Conservation (phyloP, 1,284 basidiomycete species). For the Spongispora temasekensis region DNA sequence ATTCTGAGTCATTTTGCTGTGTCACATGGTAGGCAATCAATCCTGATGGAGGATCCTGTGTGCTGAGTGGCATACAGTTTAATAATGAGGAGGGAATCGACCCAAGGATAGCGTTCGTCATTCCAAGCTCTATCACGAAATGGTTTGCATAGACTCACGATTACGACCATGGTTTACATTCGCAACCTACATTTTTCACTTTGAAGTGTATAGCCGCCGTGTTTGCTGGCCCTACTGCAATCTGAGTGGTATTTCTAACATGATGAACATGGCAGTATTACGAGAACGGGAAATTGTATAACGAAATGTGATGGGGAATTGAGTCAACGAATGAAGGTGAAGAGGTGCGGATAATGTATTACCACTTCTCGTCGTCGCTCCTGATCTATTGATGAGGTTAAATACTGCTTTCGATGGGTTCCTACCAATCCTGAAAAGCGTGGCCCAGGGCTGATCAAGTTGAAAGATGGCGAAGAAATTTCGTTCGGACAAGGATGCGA, state of each 20-base stretch:
- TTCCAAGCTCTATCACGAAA: not conserved
- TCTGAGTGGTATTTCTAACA: constrained; percentile 5
- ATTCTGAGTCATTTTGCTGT: not conserved
- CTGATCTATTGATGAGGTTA: not conserved
- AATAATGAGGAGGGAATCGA: not conserved
- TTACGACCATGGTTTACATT: not conserved
- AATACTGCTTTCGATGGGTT: not conserved
- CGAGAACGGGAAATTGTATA: not conserved
- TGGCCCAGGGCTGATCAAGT: not conserved
- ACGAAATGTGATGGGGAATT: not conserved
- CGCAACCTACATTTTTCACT: not conserved
- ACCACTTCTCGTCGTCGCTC: not conserved
- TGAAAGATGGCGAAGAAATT: constrained; percentile 7
- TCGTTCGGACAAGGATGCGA: constrained; percentile 1
- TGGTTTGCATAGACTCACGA: not conserved
- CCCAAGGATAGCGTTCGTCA: not conserved
- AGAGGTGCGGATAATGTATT: constrained; percentile 1
- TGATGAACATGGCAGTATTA: not conserved
- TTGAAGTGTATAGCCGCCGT: not conserved
- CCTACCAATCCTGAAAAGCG: not conserved
- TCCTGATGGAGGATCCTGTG: not conserved
- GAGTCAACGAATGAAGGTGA: not conserved
- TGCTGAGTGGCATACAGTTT: not conserved
- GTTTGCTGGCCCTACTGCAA: not conserved
- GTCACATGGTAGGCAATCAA: not conserved